These are phyloP conservation scores for Mycena vitilis DNA, from an alignment of 768 basidiomycete genomes.

Conservation along the genomic window DNA sequence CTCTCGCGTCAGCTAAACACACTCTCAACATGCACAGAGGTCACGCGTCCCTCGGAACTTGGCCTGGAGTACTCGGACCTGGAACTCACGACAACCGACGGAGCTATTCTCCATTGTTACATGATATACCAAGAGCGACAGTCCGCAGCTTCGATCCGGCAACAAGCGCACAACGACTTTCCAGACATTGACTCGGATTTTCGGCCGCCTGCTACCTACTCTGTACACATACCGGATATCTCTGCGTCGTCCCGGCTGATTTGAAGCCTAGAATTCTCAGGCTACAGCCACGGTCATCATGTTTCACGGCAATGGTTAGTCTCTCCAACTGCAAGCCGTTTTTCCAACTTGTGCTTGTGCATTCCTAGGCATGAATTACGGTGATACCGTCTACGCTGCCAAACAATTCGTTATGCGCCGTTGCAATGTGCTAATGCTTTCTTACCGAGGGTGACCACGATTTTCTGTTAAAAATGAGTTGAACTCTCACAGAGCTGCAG, in stretches of 20 bases:
- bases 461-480: not conserved
- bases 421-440: constrained; percentile 38
- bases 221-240: constrained; percentile 2
- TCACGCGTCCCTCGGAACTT: constrained; percentile 14
- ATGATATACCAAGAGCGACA: constrained; percentile 14
- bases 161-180: constrained; percentile 5
- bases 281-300: constrained; percentile 35
- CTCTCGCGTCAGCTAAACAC: not conserved
- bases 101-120: constrained; percentile 29
- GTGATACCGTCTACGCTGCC: constrained; percentile 20
- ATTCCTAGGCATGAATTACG: constrained; percentile 26
- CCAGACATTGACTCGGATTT: constrained; percentile 2
- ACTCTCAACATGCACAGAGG: not conserved
- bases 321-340: too few relatives aligned
- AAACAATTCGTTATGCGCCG: constrained; percentile 23
- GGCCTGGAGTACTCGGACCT: constrained; percentile 23
- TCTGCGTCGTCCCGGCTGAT: not conserved
- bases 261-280: not conserved
- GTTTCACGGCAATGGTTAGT: constrained; percentile 37
- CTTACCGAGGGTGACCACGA: constrained; percentile 36
- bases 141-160: not conserved
- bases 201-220: constrained; percentile 6
- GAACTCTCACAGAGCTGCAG: constrained; percentile 8
- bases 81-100: constrained; percentile 26
- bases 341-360: too few relatives aligned